These are phyloP conservation scores for Termitomyces sp. DNA, from an alignment of 768 basidiomycete genomes.

Conservation along the genomic window DNA sequence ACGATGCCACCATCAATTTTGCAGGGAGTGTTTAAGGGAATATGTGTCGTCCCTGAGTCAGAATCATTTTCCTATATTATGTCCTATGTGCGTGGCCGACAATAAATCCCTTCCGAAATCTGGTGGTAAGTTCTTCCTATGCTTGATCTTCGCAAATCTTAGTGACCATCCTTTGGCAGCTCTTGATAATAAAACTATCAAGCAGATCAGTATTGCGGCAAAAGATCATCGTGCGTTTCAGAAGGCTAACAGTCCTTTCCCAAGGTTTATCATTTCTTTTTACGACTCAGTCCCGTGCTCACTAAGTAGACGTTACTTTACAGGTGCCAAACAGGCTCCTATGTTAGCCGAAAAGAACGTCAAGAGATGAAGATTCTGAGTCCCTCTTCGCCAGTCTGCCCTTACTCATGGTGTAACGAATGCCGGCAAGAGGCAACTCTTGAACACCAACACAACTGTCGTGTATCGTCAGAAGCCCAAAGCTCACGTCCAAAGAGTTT, in stretches of 20 bases:
- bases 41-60: constrained; percentile 47
- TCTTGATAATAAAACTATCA: constrained; percentile 33
- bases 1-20: constrained; percentile 49
- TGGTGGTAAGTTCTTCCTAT: background rate
- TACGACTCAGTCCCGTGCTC: background rate
- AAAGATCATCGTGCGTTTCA: constrained; percentile 35
- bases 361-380: constrained; percentile 34
- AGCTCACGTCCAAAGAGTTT: constrained; percentile 45
- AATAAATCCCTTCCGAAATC: constrained; percentile 15
- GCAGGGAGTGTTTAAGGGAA: constrained; percentile 45
- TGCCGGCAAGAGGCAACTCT: constrained; percentile 43
- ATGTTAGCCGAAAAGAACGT: constrained; percentile 49
- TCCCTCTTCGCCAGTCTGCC: constrained; percentile 48
- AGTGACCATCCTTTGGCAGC: constrained; percentile 20
- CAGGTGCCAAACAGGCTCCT: constrained; percentile 47
- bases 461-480: constrained; percentile 51
- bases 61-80: constrained; percentile 55
- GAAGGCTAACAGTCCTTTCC: constrained; percentile 40
- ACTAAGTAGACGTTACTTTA: background rate
- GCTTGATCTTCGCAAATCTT: background rate
- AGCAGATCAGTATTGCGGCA: constrained; percentile 40
- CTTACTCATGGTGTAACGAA: constrained; percentile 56
- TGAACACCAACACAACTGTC: constrained; percentile 45
- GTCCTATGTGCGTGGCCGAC: constrained; percentile 48
- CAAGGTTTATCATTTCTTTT: constrained; percentile 25